Evolutionary conservation across 2,329 filamentous ascomycete species (phyloP), one percentile per base, ranked within the genome.

Genomic region (Graphilbum sp.): DNA sequence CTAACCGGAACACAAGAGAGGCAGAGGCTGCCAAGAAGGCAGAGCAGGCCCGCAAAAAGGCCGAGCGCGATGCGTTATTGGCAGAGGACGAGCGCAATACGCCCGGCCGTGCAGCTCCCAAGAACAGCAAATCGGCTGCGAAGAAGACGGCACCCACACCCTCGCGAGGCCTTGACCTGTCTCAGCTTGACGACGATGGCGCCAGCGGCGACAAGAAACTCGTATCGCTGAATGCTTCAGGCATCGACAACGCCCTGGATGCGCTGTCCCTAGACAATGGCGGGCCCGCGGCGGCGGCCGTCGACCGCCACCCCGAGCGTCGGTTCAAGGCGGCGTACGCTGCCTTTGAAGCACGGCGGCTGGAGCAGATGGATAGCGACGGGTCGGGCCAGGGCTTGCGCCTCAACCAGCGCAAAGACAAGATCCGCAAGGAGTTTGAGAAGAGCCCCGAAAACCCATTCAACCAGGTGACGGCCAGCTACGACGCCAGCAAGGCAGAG

Each of bases 361-460:
- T 95, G 47, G 68, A 74, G 3, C 86, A 96, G 67, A 84, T 95
- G 70, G 82, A 88, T 53, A 63, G 72, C 39, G 86, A 95, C 56
- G 81, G 79, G 38, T 75, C 63, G 48, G 69, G 67, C 17, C 57
- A 79, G 41, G 85, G 84, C 1, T 58, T 96, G 53, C 67, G 87
- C 41, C 66, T 82, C 49, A 74, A 92, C 49, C 87, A 95, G 69
- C 79, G 82, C 59, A 77, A 87, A 51, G 81, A 88, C 45, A 68
- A 78, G 52, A 82, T 93, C 47, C 62, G 72, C 45, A 92, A 93
- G 66, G 90, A 96, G 62, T 98, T 96, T 57, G 81, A 93, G 59
- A 92, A 85, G 66, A 82, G 81, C 52, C 79, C 83, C 2, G 88
- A 96, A 50, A 98, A 98, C 57, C 90, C 90, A 13, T 90, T 93